phyloP scores from a whole-genome alignment of 106 monocot genomes.

The Vanilla planifolia region DNA sequence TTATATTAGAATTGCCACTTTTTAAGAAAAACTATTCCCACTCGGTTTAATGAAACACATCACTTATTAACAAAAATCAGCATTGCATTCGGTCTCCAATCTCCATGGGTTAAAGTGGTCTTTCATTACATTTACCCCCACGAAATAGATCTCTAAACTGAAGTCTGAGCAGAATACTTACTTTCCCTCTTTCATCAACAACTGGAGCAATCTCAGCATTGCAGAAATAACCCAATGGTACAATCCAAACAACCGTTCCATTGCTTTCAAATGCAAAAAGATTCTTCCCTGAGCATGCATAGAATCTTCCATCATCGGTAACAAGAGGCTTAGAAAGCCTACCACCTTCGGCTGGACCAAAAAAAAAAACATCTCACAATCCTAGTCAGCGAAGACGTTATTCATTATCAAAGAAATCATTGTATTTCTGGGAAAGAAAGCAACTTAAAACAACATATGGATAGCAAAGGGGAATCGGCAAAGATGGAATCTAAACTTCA shows the following conservation, averaged over 20 bases:
- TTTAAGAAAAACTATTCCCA: too few species aligned
- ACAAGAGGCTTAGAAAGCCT: conserved; percentile 31
- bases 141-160: background rate
- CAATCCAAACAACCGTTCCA: conserved; percentile 53
- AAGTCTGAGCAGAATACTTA: background rate
- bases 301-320: conserved; percentile 45
- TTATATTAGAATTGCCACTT: too few species aligned
- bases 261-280: conserved; percentile 56
- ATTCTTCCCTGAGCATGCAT: conserved; percentile 55
- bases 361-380: background rate
- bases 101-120: background rate
- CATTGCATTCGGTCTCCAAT: background rate
- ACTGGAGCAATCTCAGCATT: conserved; percentile 49
- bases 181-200: conserved; percentile 54
- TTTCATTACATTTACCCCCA: background rate
- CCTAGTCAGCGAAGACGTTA: background rate
- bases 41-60: too few species aligned
- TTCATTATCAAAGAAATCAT: background rate
- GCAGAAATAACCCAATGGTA: conserved; percentile 53
- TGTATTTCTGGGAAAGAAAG: background rate
- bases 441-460: background rate
- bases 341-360: conserved; percentile 22
- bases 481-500: too few species aligned
- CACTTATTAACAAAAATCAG: background rate
- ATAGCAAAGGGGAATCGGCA: background rate